A percentile compares a stretch with the other conserved stretches of the same genome.
These are phyloP conservation scores for Hericium coralloides DNA, from an alignment of 768 basidiomycete genomes.

Conservation along the genomic window DNA sequence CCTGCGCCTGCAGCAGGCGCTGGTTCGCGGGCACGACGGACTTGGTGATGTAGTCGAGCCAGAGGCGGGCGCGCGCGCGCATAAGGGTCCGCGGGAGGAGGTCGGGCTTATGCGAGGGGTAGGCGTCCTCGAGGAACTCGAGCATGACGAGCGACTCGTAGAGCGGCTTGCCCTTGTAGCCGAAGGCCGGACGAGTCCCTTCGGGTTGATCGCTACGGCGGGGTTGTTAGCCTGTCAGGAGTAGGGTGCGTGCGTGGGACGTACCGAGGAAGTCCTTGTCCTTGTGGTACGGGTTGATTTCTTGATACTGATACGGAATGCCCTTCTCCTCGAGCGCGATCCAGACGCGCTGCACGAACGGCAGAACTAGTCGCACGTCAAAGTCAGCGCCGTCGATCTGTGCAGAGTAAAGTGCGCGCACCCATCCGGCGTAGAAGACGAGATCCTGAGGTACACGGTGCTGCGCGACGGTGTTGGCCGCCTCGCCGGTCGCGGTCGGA, in stretches of 20 bases:
- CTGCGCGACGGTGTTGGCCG: constrained; percentile 39
- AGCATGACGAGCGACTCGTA: constrained; percentile 58
- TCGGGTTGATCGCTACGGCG: constrained; percentile 47
- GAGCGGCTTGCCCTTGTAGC: constrained; percentile 40
- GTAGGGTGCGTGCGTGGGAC: constrained; percentile 4
- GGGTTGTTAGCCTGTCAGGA: constrained; percentile 7
- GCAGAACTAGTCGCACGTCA: constrained; percentile 31
- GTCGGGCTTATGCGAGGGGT: constrained; percentile 32
- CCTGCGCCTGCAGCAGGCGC: constrained; percentile 32
- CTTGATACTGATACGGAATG: constrained; percentile 59
- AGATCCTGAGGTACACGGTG: constrained; percentile 47
- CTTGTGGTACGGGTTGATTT: constrained; percentile 66
- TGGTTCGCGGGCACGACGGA: constrained; percentile 42
- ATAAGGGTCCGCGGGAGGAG: constrained; percentile 45
- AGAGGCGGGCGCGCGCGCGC: constrained; percentile 44
- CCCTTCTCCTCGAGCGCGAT: constrained; percentile 57
- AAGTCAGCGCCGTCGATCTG: background rate
- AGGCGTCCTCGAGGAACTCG: constrained; percentile 62
- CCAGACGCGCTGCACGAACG: constrained; percentile 55
- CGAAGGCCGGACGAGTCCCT: constrained; percentile 56
- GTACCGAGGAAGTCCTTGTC: constrained; percentile 45
- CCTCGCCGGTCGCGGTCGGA: constrained; percentile 49
- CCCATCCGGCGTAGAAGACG: constrained; percentile 55
- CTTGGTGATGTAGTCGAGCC: constrained; percentile 50
- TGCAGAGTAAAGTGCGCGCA: constrained; percentile 17